These are phyloP conservation scores for Fagus crenata DNA, from an alignment of 306 rosid species.

Conservation along the genomic window DNA sequence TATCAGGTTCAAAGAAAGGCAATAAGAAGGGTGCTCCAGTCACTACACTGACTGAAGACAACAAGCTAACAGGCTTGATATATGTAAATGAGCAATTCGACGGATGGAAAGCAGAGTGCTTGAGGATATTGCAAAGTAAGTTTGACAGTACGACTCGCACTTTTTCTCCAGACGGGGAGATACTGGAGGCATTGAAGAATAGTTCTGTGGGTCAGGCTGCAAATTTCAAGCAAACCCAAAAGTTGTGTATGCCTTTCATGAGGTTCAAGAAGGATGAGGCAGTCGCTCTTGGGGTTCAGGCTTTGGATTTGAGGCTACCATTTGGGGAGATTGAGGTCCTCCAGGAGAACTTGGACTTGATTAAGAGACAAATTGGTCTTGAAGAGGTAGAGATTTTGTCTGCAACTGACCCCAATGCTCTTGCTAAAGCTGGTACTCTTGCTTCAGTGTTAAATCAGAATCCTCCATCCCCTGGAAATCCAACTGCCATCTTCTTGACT, in stretches of 20 bases:
- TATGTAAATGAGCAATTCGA: slow-evolving; percentile 78
- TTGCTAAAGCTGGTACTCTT: slow-evolving; percentile 64
- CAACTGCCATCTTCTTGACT: slow-evolving; percentile 76
- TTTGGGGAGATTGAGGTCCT: slow-evolving; percentile 85
- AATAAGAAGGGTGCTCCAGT: slow-evolving; percentile 65
- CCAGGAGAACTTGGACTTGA: slow-evolving; percentile 68
- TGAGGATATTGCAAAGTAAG: slow-evolving; percentile 58
- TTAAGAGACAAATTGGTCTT: slow-evolving; percentile 75
- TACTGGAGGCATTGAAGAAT: slow-evolving; percentile 55
- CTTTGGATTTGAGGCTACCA: slow-evolving; percentile 73
- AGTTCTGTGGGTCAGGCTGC: slow-evolving; percentile 61
- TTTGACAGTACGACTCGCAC: slow-evolving; percentile 44
- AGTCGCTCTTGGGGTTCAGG: slow-evolving; percentile 61
- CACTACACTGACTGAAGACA: slow-evolving; percentile 37
- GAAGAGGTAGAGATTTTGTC: slow-evolving; percentile 70
- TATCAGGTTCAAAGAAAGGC: slow-evolving; percentile 64
- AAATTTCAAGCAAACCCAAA: slow-evolving; percentile 61
- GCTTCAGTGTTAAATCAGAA: slow-evolving; percentile 57
- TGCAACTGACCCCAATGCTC: slow-evolving; percentile 52
- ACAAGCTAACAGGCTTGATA: slow-evolving; percentile 54
- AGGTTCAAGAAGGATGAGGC: slow-evolving; percentile 81
- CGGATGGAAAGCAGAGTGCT: slow-evolving; percentile 90
- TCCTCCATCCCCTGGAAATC: slow-evolving; percentile 90
- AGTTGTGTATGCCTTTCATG: slow-evolving; percentile 85
- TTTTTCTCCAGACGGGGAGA: slow-evolving; percentile 59